phyloP scores from a whole-genome alignment of 176 grass and related monocot species.

The Poa annua region DNA sequence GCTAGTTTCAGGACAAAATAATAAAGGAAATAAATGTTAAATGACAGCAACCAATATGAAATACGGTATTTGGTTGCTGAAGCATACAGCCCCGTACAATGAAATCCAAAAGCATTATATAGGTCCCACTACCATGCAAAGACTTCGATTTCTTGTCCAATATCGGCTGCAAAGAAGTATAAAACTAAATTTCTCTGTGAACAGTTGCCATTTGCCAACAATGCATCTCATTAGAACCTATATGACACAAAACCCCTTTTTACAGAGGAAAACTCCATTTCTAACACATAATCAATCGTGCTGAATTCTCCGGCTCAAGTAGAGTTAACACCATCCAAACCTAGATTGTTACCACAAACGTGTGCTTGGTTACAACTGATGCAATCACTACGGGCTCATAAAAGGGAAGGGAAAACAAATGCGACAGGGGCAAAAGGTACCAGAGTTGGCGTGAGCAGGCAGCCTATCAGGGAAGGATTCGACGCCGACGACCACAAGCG shows the following conservation, averaged over 20 bases:
- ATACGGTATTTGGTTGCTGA: background rate
- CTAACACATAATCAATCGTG: background rate
- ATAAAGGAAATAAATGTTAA: background rate
- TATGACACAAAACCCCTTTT: background rate
- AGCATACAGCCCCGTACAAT: background rate
- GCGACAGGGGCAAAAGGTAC: constrained; percentile 30
- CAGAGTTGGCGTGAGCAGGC: constrained; percentile 46
- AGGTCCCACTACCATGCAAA: background rate
- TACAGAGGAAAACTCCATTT: constrained; percentile 9
- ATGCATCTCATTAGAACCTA: constrained; percentile 8
- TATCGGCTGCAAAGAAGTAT: background rate
- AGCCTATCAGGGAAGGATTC: constrained; percentile 73
- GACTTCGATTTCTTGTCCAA: background rate
- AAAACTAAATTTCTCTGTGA: constrained; percentile 10
- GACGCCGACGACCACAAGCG: constrained; percentile 67
- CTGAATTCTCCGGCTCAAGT: background rate
- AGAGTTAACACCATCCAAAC: background rate
- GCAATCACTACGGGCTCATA: background rate
- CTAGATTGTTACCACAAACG: background rate
- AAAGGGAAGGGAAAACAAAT: constrained; percentile 36
- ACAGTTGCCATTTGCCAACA: background rate
- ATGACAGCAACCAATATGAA: background rate
- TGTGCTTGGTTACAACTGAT: background rate
- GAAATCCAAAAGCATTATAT: background rate
- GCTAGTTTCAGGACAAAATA: background rate